Conservation (phyloP, 2,329 filamentous ascomycete species). For the Colletotrichum aenigma region DNA sequence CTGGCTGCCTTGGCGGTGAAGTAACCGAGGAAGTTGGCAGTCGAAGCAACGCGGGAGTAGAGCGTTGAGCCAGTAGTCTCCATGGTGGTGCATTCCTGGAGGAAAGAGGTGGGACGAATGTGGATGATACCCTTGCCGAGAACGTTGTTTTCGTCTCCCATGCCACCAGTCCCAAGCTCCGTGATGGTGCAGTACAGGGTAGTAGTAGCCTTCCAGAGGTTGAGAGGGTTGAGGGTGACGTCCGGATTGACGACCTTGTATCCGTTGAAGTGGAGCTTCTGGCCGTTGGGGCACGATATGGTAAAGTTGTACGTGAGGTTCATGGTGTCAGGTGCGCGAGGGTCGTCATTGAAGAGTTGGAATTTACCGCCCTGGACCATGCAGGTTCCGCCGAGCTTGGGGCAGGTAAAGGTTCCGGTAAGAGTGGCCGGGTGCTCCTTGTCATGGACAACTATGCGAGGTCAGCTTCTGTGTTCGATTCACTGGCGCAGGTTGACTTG, state of each 20-base stretch:
- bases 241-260: slow-evolving; percentile 67
- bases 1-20: slow-evolving; percentile 58
- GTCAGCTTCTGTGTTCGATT: slow-evolving; percentile 13
- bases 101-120: slow-evolving; percentile 57
- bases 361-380: slow-evolving; percentile 64
- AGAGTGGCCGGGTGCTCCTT: slow-evolving; percentile 56
- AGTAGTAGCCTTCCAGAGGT: slow-evolving; percentile 66
- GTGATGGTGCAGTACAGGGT: slow-evolving; percentile 67
- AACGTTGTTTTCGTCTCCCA: slow-evolving; percentile 40
- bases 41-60: slow-evolving; percentile 47
- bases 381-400: slow-evolving; percentile 59
- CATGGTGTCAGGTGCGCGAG: slow-evolving; percentile 57
- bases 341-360: slow-evolving; percentile 61
- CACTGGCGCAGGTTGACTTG: not conserved
- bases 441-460: slow-evolving; percentile 44
- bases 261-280: slow-evolving; percentile 61
- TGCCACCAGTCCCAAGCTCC: slow-evolving; percentile 29
- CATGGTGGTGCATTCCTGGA: slow-evolving; percentile 58
- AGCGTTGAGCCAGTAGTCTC: slow-evolving; percentile 51
- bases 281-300: slow-evolving; percentile 57
- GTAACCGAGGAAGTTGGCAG: slow-evolving; percentile 58
- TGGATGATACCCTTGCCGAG: slow-evolving; percentile 65
- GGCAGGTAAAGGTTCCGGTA: slow-evolving; percentile 64
- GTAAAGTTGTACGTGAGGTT: slow-evolving; percentile 69
- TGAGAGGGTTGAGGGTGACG: slow-evolving; percentile 56